Conservation (phyloP, 2,329 filamentous ascomycete species). For the Stemphylium beticola region DNA sequence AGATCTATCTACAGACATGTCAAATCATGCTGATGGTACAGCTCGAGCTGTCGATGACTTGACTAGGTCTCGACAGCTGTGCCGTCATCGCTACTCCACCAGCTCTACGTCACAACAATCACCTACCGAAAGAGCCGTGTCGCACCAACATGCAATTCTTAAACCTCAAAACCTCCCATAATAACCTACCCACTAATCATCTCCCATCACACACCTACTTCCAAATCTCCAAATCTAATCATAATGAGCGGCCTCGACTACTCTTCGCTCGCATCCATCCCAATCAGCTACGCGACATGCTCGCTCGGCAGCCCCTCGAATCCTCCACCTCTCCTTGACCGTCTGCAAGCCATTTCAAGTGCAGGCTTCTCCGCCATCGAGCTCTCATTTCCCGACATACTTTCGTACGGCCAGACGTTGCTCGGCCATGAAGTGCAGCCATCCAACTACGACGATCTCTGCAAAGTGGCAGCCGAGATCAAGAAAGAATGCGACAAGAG, state of each 20-base stretch:
- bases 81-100: conserved; percentile 23
- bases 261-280: conserved; percentile 50
- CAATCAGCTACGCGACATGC: conserved; percentile 62
- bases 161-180: not conserved
- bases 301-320: conserved; percentile 57
- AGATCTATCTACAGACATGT: too few species aligned
- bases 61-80: not conserved
- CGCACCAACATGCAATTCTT: conserved; percentile 1
- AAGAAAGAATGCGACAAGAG: conserved; percentile 61
- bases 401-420: conserved; percentile 64
- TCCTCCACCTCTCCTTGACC: conserved; percentile 61
- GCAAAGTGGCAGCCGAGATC: conserved; percentile 61
- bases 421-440: conserved; percentile 59
- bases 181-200: not conserved
- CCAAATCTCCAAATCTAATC: not conserved
- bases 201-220: not conserved
- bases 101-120: conserved; percentile 32
- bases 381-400: conserved; percentile 75
- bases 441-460: conserved; percentile 66
- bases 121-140: conserved; percentile 16
- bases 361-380: conserved; percentile 74
- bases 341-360: conserved; percentile 66
- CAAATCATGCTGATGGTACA: not conserved
- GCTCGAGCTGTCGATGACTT: not conserved
- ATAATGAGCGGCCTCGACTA: conserved; percentile 45